Percentiles rank a stretch among this genome's conserved stretches.
These are phyloP conservation scores for Cenchrus purpureus DNA, from an alignment of 176 grass and related monocot species.

Conservation along the genomic window DNA sequence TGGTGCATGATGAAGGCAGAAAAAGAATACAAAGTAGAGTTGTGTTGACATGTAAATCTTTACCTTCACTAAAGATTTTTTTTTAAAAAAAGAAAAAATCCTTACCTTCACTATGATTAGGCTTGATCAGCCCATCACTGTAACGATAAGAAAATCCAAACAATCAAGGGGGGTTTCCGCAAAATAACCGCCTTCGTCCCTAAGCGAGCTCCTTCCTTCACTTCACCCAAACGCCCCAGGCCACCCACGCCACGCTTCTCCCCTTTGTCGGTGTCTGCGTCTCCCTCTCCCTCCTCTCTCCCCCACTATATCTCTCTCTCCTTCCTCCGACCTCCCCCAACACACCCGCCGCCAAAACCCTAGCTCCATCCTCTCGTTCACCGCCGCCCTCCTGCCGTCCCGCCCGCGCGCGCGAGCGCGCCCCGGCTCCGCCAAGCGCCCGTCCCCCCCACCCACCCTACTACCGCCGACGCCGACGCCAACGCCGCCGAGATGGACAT, in stretches of 20 bases:
- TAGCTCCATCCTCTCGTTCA: constrained; percentile 27
- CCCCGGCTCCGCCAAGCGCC: not conserved
- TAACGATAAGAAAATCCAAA: not conserved
- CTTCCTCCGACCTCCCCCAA: constrained; percentile 2
- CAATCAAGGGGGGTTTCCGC: not conserved
- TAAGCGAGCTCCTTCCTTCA: constrained; percentile 25
- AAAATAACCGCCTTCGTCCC: constrained; percentile 38
- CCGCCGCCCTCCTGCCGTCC: constrained; percentile 2
- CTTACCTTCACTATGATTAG: too few species aligned
- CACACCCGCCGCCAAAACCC: constrained; percentile 41
- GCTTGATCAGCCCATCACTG: not conserved
- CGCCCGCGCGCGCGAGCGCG: too few species aligned
- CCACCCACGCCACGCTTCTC: constrained; percentile 31
- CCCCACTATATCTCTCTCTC: not conserved
- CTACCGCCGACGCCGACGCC: not conserved
- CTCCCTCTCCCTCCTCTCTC: too few species aligned
- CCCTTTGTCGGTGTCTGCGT: constrained; percentile 21
- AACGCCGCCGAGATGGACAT: constrained; percentile 53
- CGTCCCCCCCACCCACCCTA: not conserved
- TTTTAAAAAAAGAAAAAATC: too few species aligned
- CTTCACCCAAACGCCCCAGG: not conserved
- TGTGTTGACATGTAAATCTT: too few species aligned
- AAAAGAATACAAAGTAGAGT: too few species aligned
- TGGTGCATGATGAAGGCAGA: too few species aligned
- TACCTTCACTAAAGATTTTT: too few species aligned